Evolutionary conservation across 2,329 filamentous ascomycete genomes (phyloP).

Genomic region (Aspergillus intermedius): DNA sequence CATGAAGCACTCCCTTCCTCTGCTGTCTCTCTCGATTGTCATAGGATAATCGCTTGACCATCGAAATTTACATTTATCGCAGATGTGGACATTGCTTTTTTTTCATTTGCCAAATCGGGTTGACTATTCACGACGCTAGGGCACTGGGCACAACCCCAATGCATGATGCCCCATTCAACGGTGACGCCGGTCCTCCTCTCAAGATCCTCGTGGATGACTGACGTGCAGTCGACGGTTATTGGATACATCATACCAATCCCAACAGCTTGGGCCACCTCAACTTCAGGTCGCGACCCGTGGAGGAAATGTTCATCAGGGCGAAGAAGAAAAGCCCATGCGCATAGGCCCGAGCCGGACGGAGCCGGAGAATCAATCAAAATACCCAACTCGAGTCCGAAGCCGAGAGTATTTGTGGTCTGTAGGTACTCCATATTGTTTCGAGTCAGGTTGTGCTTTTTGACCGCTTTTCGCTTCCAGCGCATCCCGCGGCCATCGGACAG

Average conservation of each 20-base stretch:
- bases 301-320: neutral
- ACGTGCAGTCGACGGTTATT: neutral
- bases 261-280: neutral
- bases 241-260: neutral
- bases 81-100: neutral
- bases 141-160: neutral
- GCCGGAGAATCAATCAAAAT: neutral
- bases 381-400: neutral
- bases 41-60: neutral
- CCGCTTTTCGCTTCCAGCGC: no score
- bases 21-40: neutral
- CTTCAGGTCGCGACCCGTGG: neutral
- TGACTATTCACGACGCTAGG: neutral
- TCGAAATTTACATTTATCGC: neutral
- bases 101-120: neutral
- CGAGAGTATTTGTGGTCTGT: no score
- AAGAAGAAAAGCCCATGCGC: neutral
- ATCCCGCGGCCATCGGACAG: no score
- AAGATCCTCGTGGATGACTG: neutral
- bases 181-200: neutral
- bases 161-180: neutral
- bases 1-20: neutral
- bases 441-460: no score
- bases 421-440: no score
- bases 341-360: neutral